Evolutionary conservation across 129 eudicot genomes (phyloP).

Genomic region (Saposhnikovia divaricata): DNA sequence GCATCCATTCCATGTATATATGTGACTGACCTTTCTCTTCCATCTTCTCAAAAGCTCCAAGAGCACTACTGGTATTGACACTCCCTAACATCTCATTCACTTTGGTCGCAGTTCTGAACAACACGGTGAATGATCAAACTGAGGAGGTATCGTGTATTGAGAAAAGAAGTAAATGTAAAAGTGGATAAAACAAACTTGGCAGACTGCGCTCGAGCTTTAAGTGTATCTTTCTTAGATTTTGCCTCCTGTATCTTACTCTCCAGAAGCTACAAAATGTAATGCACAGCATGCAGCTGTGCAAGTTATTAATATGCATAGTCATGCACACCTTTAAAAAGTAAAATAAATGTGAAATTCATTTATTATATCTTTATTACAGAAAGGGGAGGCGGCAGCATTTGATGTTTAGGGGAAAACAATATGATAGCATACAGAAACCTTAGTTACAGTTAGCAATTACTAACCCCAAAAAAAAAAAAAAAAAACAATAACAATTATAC

Average conservation of each 20-base stretch:
- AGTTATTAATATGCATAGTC: conserved; percentile 3
- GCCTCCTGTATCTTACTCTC: conserved; percentile 44
- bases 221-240: conserved; percentile 35
- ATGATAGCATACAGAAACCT: neutral
- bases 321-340: neutral
- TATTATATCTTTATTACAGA: neutral
- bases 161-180: neutral
- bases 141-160: neutral
- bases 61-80: conserved; percentile 36
- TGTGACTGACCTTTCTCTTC: conserved; percentile 30
- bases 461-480: too few relatives aligned
- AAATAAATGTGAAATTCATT: neutral
- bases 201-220: conserved; percentile 39
- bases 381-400: neutral
- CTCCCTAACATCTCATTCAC: conserved; percentile 36
- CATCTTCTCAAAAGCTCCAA: conserved; percentile 37
- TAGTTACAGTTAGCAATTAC: neutral
- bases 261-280: conserved; percentile 23
- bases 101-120: conserved; percentile 32
- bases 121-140: neutral
- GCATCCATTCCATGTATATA: neutral
- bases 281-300: conserved; percentile 4
- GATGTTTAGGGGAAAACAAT: neutral
- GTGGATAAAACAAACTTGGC: conserved; percentile 22
- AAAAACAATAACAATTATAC: too few relatives aligned